These are phyloP conservation scores for Ilex aquifolium DNA, from an alignment of 257 asterid genomes.

Conservation along the genomic window DNA sequence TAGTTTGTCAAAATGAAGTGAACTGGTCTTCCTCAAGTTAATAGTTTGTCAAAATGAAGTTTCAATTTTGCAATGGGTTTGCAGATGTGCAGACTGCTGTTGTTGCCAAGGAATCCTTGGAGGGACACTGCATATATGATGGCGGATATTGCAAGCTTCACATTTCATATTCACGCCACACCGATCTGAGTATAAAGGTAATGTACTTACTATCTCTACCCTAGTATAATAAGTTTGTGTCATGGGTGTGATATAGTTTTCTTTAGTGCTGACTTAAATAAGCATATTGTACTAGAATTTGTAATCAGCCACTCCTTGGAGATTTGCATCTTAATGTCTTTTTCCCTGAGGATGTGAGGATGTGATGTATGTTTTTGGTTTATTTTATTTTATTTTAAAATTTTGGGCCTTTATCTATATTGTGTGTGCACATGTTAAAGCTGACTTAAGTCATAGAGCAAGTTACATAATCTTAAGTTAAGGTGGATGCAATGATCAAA, in stretches of 20 bases:
- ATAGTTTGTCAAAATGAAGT: background rate
- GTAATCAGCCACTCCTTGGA: background rate
- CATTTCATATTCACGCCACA: conserved; percentile 89
- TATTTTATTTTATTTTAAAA: too few relatives aligned
- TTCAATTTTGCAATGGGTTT: conserved; percentile 10
- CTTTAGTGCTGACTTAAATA: background rate
- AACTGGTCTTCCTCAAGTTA: background rate
- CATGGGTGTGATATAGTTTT: background rate
- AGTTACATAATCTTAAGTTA: too few relatives aligned
- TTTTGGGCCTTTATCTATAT: too few relatives aligned
- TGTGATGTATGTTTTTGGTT: too few relatives aligned
- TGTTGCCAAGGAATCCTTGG: conserved; percentile 88
- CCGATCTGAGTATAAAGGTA: conserved; percentile 96
- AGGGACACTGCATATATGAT: conserved; percentile 96
- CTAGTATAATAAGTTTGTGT: background rate
- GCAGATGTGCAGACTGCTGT: conserved; percentile 95
- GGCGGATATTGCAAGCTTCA: conserved; percentile 99
- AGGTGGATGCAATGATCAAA: too few relatives aligned
- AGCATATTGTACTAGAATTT: background rate
- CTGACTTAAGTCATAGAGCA: too few relatives aligned
- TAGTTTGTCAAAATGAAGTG: background rate
- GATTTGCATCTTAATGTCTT: background rate
- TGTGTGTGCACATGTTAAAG: too few relatives aligned
- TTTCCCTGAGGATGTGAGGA: too few relatives aligned
- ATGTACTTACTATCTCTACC: background rate